Conservation (phyloP, 805 yeast genomes). For the Debaryomyces hansenii region DNA sequence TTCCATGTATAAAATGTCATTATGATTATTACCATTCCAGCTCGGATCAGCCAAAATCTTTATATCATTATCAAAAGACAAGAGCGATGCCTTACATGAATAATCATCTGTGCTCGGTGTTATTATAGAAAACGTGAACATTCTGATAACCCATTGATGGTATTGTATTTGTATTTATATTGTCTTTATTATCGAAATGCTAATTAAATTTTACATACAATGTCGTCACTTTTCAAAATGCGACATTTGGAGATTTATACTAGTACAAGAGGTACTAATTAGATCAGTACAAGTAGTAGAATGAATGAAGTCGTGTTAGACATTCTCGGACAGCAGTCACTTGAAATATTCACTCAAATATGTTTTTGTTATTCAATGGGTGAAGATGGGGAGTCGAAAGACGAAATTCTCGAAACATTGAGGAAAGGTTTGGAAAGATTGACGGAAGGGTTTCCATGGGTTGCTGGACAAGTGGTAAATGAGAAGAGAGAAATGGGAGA, state of each 20-base stretch:
- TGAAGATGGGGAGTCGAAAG: neutral
- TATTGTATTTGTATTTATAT: neutral
- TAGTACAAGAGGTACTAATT: too few species aligned
- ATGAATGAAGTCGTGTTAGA: too few species aligned
- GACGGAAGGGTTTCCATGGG: neutral
- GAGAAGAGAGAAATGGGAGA: neutral
- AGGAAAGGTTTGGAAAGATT: neutral
- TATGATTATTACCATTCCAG: slow-evolving; percentile 58
- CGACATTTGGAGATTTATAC: neutral
- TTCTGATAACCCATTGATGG: slow-evolving; percentile 7
- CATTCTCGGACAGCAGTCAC: too few species aligned
- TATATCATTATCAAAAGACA: slow-evolving; percentile 56
- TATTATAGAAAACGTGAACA: slow-evolving; percentile 39
- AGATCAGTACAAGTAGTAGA: too few species aligned
- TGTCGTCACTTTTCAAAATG: neutral
- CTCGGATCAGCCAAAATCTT: slow-evolving; percentile 70
- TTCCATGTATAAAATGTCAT: slow-evolving; percentile 35
- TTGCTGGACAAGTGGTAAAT: slow-evolving; percentile 1
- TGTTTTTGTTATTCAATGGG: neutral
- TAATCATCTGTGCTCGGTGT: slow-evolving; percentile 25
- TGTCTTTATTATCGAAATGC: neutral
- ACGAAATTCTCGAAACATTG: neutral
- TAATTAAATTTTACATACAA: neutral
- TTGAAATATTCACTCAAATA: neutral
- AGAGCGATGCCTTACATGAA: slow-evolving; percentile 46